Base-by-base conservation (phyloP, 805 yeast species). In the Soucietia sequanensis region DNA sequence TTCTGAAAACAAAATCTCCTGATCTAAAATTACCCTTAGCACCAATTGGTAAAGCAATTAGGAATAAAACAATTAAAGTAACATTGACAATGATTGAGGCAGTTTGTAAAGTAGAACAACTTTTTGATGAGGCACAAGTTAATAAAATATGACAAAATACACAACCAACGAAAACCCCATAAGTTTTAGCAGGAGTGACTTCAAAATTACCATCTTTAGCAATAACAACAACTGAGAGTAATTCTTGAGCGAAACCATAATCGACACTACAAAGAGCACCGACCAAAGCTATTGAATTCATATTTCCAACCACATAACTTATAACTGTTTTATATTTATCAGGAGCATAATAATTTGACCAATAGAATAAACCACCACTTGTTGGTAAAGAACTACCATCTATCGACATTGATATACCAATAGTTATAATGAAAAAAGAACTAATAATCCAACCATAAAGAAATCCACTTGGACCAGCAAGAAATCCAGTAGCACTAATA, bases 1-100 rank as follows among this genome's bases (percentile, higher is more conserved):
- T 54, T 20, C 78, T 77, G 55, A 80, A 81, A 19, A 81, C 80
- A 50, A 65, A 79, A 6, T 52, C 41, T 12, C 76, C 83, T 24
- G 63, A 57, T 46, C 76, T 76, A 48, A 77, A 69, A 18, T 32
- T 25, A 6, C 49, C 50, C 7, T 49, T 40, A 3, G 56, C 55
- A 2, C 59, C 65, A 31, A 58, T 47, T 10, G 62, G 63, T 26
- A 59, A 28, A n/a, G 61, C 61, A 23, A 58, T 53, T 24, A 58
- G 18, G 37, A 48, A 58, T 15, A 58, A 37, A 4, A 38, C 35
- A 26, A 58, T 55, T 14, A 59, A 30, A 10, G 23, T 37, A 15
- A 52, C 39, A 29, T 59, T 57, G 19, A 50, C 53, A 11, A 47
- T 27, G 24, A 54, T 52, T 5, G 62, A 56, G 4, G 46, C 33